Conservation (phyloP, 2,329 filamentous ascomycete species). For the Penicillium sp. region DNA sequence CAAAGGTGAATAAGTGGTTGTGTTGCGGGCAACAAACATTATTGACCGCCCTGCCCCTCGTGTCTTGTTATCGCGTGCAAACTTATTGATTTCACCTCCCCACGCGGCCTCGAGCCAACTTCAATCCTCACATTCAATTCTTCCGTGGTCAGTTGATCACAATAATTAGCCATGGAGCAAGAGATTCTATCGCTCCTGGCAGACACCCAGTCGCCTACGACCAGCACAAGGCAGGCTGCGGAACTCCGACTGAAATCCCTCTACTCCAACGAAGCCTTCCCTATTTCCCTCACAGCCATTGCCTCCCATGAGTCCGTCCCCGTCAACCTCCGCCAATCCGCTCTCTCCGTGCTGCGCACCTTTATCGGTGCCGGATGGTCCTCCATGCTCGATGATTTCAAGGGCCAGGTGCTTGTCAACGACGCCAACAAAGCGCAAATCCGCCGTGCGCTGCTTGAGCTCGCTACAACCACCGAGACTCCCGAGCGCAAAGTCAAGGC, state of each 20-base stretch:
- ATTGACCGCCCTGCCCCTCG: conserved; percentile 7
- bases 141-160: conserved; percentile 9
- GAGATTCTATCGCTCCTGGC: conserved; percentile 83
- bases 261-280: conserved; percentile 65
- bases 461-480: conserved; percentile 67
- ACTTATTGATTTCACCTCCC: neutral
- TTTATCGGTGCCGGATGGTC: conserved; percentile 86
- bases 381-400: conserved; percentile 66
- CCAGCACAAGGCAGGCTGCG: conserved; percentile 75
- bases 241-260: conserved; percentile 75
- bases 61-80: conserved; percentile 7
- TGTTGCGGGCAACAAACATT: neutral
- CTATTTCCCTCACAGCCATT: conserved; percentile 73
- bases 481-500: conserved; percentile 80
- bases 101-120: conserved; percentile 1
- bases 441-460: conserved; percentile 67
- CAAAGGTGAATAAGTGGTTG: neutral
- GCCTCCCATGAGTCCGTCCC: conserved; percentile 70
- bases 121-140: neutral
- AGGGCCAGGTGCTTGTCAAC: conserved; percentile 62
- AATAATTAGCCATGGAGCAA: conserved; percentile 67
- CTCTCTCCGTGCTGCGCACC: conserved; percentile 71
- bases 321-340: conserved; percentile 73
- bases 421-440: conserved; percentile 71
- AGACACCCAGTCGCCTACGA: conserved; percentile 74